Evolutionary conservation across 1,284 basidiomycete species (phyloP).

Genomic region (Cutaneotrichosporon cavernicola): DNA sequence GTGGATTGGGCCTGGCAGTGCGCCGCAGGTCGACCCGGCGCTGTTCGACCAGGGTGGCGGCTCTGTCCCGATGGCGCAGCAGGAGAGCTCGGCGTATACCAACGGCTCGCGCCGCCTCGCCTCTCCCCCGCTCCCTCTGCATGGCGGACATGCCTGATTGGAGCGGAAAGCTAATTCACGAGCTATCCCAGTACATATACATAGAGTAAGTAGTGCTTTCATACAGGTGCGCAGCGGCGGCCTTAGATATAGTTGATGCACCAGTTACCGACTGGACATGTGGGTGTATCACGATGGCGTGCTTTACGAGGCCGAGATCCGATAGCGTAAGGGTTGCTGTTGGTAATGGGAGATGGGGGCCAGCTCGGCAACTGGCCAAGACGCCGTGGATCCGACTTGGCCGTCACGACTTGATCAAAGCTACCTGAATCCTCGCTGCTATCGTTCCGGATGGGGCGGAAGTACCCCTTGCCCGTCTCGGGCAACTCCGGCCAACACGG

Average conservation of each 20-base stretch:
- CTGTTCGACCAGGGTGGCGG: conserved; percentile 7
- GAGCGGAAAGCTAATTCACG: neutral
- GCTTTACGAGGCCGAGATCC: neutral
- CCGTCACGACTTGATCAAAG: too few species aligned
- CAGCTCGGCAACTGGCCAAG: too few species aligned
- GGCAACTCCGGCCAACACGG: neutral
- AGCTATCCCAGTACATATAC: neutral
- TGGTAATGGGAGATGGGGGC: too few species aligned
- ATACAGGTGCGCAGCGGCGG: neutral
- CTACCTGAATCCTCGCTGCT: too few species aligned
- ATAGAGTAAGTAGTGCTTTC: neutral
- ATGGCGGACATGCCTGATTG: neutral
- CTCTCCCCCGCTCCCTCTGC: neutral
- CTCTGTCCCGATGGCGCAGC: neutral
- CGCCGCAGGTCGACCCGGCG: conserved; percentile 20
- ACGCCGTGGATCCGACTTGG: too few species aligned
- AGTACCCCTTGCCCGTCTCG: neutral
- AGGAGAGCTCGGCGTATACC: neutral
- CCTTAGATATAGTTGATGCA: too few species aligned
- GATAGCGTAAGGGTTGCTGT: too few species aligned
- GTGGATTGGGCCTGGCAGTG: conserved; percentile 12
- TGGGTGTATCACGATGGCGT: too few species aligned
- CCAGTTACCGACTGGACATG: too few species aligned
- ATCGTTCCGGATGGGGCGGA: too few species aligned
- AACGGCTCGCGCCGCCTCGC: neutral